Evolutionary conservation across 2,329 filamentous ascomycete species (phyloP), one percentile per base, ranked within the genome.

Genomic region (Mariannaea elegans): DNA sequence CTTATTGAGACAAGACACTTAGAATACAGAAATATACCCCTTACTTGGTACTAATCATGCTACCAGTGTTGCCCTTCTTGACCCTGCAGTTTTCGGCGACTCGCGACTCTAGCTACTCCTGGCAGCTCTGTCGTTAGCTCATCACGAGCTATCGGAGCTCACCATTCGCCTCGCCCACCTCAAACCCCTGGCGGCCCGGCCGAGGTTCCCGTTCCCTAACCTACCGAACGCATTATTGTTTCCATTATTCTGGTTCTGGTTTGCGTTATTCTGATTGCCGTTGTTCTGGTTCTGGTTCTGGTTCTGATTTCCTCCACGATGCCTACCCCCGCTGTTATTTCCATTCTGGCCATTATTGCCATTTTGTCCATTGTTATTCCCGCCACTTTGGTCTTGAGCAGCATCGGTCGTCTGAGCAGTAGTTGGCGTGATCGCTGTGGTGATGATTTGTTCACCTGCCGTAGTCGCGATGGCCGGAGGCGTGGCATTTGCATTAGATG

Each of bases 101-200:
- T 36, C 18, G 21, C 16, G 23, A 31, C 45, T 23, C 38, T 19
- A 13, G 23, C 9, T 59, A 44, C 41, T 49, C 48, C 48, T 21
- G 32, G 29, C 36, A 39, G 53, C 34, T 21, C 24, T 27, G 13
- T 9, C 21, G 6, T 4, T 38, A 31, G 31, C 39, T 54, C 13
- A 44, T 36, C 23, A 29, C 51, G 18, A 29, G 29, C 31, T 7
- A 8, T 41, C 51, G 36, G 38, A 36, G 41, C 24, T 38, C 27
- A 29, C 36, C 39, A 56, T 21, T 4, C 58, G 61, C 48, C 44
- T 57, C 5, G 61, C 57, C 61, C 61, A 63, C 34, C 61, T 19
- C 61, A 63, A 29, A 2, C 44, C 45, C 13, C 36, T 24, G 9
- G 29, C 31, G 1, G 32, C 51, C n/a, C 42, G 47, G 39, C 41